Conservation (phyloP, 176 grass and related monocot genomes). For the Oryza longistaminata region DNA sequence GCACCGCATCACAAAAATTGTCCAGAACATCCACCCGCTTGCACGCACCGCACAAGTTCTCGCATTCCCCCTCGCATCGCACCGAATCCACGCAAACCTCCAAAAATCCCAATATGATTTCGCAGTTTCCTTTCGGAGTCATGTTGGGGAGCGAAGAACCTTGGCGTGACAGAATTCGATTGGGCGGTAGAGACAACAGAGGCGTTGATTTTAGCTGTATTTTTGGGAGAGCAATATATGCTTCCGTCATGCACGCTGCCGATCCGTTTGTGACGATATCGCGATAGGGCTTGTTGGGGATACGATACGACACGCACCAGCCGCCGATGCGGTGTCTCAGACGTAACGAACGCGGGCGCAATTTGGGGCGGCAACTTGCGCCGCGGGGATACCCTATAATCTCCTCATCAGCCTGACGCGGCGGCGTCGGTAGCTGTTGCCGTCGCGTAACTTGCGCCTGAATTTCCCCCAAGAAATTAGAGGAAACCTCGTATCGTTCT, state of each 20-base stretch:
- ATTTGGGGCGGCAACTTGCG: background rate
- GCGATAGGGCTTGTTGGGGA: background rate
- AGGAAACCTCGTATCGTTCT: conserved; percentile 16
- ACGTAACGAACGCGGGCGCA: background rate
- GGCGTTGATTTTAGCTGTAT: background rate
- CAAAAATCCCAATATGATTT: background rate
- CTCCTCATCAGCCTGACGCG: background rate
- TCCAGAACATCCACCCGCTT: background rate
- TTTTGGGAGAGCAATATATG: background rate
- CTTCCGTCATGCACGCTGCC: no score
- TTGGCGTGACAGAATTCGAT: background rate
- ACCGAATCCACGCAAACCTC: background rate
- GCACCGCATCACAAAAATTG: background rate
- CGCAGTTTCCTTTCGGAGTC: background rate
- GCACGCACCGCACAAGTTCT: conserved; percentile 19
- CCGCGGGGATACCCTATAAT: background rate
- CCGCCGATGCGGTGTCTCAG: background rate
- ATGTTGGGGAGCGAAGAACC: background rate
- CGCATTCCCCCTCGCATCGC: background rate
- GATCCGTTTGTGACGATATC: no score
- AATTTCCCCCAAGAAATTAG: background rate
- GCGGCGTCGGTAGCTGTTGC: background rate
- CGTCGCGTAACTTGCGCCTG: background rate
- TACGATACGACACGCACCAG: background rate
- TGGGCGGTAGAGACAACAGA: background rate